Conservation (phyloP, 2,329 filamentous ascomycete genomes). For the Botrytis galanthina region DNA sequence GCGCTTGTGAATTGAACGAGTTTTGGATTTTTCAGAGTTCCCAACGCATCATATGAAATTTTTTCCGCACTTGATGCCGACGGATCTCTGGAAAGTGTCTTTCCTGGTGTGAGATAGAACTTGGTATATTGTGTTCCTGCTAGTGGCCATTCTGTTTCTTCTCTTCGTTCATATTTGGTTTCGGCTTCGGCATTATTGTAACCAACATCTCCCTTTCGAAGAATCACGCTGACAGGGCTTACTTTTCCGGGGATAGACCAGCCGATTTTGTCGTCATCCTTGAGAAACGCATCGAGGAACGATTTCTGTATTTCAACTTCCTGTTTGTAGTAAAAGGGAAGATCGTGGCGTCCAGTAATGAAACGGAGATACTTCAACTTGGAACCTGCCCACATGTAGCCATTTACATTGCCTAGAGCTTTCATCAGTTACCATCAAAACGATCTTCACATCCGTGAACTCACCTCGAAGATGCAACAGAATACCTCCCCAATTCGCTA, state of each 20-base stretch:
- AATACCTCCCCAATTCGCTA: background rate
- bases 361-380: slow-evolving; percentile 67
- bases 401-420: background rate
- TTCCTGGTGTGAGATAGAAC: background rate
- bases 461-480: background rate
- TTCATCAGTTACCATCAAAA: background rate
- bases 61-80: background rate
- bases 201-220: slow-evolving; percentile 67
- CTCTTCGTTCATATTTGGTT: background rate
- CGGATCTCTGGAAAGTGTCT: background rate
- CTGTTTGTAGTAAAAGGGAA: slow-evolving; percentile 70
- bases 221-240: slow-evolving; percentile 57
- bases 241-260: slow-evolving; percentile 58
- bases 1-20: background rate
- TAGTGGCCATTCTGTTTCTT: background rate
- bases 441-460: background rate
- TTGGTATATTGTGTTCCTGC: background rate
- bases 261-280: slow-evolving; percentile 60
- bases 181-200: background rate
- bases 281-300: slow-evolving; percentile 71
- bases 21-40: background rate
- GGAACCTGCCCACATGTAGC: slow-evolving; percentile 55
- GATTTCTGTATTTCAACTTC: slow-evolving; percentile 65
- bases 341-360: slow-evolving; percentile 67
- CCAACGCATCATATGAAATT: background rate